Evolutionary conservation across 345 rosid genomes (phyloP), one percentile per base, ranked within the genome.

Genomic region (Gossypium bickii): DNA sequence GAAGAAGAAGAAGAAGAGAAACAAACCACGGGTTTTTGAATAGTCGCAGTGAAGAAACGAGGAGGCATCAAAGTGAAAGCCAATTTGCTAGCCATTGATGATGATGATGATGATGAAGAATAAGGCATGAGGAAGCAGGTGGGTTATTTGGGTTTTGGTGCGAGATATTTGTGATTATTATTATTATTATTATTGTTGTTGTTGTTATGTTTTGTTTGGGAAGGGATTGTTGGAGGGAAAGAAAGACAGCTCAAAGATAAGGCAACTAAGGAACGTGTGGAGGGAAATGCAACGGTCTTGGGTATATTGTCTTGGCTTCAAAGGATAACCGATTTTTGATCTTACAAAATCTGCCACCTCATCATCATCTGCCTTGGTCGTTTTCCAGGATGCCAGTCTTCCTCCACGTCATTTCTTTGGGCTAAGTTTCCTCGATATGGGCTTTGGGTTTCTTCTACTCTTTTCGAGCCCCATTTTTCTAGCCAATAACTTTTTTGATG

Each of bases 51-150:
- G 76, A 80, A 82, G 74, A 88, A 76, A 25, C 93, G 84, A 80
- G 91, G 88, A 60, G 86, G 83, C n/a, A 90, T 67, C 71, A 87
- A 76, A 77, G 86, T 81, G 79, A 88, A 83, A 38, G 87, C 84
- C 76, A 89, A 74, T 78, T 89, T 89, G 87, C 66, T 56, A 63
- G 86, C 86, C 86, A 86, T 87, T 67, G 55, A 61, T 57, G 62
- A 57, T 70, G 48, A 57, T 70, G 48, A 51, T 13, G 0, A 47
- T 67, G 55, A 61, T 57, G 62, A 57, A n/a, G 47, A 51, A 24
- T 0, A 48, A 58, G 22, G 62, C 43, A 9, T 12, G 7, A 24
- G 7, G 29, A 70, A 29, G 41, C 41, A 44, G 15, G 43, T 27
- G 18, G n/a, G 29, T 16, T 68, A 58, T 4, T 22, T n/a, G 13